phyloP scores from a whole-genome alignment of 805 yeast genomes.

The Ogataea pilisensis region DNA sequence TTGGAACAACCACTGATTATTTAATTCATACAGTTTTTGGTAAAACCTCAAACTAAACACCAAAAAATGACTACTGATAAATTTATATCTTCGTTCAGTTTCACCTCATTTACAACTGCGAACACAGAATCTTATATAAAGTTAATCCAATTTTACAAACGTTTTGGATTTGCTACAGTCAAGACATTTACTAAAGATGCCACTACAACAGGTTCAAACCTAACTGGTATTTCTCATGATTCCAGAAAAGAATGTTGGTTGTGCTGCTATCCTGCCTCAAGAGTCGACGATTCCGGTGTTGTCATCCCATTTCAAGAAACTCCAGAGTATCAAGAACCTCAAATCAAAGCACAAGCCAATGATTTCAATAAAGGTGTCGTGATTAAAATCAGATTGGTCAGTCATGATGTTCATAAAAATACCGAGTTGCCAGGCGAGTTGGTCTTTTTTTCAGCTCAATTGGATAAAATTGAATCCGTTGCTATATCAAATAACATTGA shows the following conservation, averaged over 20 bases:
- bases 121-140: conserved; percentile 42
- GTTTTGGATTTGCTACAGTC: conserved; percentile 57
- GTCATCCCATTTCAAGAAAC: conserved; percentile 37
- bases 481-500: conserved; percentile 17
- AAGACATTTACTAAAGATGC: conserved; percentile 57
- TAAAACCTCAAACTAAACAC: too few relatives aligned
- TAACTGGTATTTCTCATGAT: conserved; percentile 58
- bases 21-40: too few relatives aligned
- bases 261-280: conserved; percentile 54
- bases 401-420: conserved; percentile 33
- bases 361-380: conserved; percentile 38
- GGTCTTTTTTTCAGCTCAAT: conserved; percentile 38
- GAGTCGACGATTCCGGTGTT: conserved; percentile 14
- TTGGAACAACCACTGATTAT: background rate
- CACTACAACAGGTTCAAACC: conserved; percentile 28
- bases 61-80: conserved; percentile 7
- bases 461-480: conserved; percentile 25
- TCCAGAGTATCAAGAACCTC: conserved; percentile 23
- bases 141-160: conserved; percentile 52
- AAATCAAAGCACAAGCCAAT: conserved; percentile 5
- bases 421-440: conserved; percentile 33
- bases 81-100: conserved; percentile 36
- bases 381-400: conserved; percentile 42
- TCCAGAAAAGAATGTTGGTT: conserved; percentile 71
- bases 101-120: conserved; percentile 57